phyloP scores from a whole-genome alignment of 208 protist genomes.

The Vickermania spadyakhi region DNA sequence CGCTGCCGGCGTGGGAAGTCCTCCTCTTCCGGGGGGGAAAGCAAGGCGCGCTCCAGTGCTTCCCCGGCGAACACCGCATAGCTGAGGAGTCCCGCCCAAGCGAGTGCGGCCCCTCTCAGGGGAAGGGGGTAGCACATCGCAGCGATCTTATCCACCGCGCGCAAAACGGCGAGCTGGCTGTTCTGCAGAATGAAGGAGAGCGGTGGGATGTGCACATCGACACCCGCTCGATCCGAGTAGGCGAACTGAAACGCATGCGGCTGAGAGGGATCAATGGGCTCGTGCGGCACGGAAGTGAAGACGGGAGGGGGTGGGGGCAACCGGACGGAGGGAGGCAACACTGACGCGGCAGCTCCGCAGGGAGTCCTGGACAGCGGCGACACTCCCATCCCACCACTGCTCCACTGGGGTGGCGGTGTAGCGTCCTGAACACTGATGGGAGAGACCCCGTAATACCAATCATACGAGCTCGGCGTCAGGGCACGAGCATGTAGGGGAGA shows the following conservation, averaged over 20 bases:
- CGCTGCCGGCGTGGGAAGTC: background rate
- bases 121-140: slow-evolving; percentile 51
- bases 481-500: no score
- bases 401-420: no score
- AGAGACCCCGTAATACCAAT: no score
- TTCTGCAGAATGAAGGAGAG: slow-evolving; percentile 37
- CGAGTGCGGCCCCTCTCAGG: background rate
- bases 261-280: background rate
- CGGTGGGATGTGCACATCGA: slow-evolving; percentile 70
- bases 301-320: background rate
- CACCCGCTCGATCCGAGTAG: slow-evolving; percentile 10
- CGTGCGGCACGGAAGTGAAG: background rate
- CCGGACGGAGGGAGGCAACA: no score
- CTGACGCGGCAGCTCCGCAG: no score
- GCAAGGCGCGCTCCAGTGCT: background rate
- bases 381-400: no score
- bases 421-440: no score
- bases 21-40: background rate
- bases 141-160: slow-evolving; percentile 44
- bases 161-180: slow-evolving; percentile 23
- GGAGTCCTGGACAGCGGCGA: no score
- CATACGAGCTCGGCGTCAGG: no score
- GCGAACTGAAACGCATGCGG: background rate
- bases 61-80: slow-evolving; percentile 26
- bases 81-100: background rate